Percentiles rank a stretch among this genome's conserved stretches.
phyloP scores from a whole-genome alignment of 1,284 basidiomycete genomes.

The Boletus calvinii region DNA sequence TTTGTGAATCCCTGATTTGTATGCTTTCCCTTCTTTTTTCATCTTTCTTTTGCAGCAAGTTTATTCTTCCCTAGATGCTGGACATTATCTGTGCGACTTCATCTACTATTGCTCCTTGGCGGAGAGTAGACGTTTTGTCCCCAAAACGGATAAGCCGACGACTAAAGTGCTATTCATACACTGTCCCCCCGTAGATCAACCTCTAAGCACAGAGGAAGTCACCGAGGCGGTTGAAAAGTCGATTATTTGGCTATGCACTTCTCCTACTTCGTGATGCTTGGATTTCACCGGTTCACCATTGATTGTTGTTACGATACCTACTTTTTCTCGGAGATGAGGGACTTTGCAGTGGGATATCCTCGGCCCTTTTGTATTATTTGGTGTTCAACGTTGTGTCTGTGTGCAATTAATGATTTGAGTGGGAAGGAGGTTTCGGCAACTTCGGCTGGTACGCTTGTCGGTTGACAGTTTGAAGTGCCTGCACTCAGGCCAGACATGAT shows the following conservation, averaged over 20 bases:
- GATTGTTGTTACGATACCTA: slow-evolving; percentile 16
- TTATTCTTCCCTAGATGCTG: slow-evolving; percentile 73
- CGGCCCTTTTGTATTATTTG: neutral
- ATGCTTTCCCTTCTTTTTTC: neutral
- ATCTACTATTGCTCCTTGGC: slow-evolving; percentile 78
- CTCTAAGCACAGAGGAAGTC: slow-evolving; percentile 61
- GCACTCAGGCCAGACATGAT: neutral
- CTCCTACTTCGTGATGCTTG: slow-evolving; percentile 18
- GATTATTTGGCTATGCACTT: slow-evolving; percentile 53
- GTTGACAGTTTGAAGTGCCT: neutral
- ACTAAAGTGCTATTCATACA: slow-evolving; percentile 70
- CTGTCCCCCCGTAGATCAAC: slow-evolving; percentile 63
- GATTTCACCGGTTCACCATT: neutral
- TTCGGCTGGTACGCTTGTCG: slow-evolving; percentile 12
- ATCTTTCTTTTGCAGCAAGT: slow-evolving; percentile 45
- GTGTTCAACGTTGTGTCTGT: neutral
- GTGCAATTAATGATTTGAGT: neutral
- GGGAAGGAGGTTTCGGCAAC: slow-evolving; percentile 7
- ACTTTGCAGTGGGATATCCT: slow-evolving; percentile 26
- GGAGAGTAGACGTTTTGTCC: slow-evolving; percentile 55
- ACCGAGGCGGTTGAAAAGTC: slow-evolving; percentile 62
- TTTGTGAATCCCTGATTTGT: slow-evolving; percentile 11
- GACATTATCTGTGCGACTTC: slow-evolving; percentile 76
- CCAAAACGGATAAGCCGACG: slow-evolving; percentile 55
- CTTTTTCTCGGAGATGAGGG: slow-evolving; percentile 16